Evolutionary conservation across 129 eudicot genomes (phyloP), one percentile per base, ranked within the genome.

Genomic region (Flaveria ramosissima): DNA sequence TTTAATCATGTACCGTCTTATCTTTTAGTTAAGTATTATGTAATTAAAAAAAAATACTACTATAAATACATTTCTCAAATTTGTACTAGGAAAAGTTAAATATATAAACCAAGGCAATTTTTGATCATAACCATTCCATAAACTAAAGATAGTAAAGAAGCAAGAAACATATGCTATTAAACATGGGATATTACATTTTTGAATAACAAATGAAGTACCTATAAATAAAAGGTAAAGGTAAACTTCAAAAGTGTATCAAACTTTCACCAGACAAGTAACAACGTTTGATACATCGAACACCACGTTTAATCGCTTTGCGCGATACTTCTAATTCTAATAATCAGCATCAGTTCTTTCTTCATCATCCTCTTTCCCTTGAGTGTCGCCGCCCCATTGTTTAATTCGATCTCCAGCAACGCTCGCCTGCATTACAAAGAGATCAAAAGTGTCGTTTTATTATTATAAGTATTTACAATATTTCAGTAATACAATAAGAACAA

Each of bases 341-440:
- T n/a, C 17, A 51, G 47, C 57, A 57, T 9, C 52, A 20, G 19
- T 46, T 78, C 62, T 60, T 50, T 76, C 68, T 61, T 51, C 77
- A 13, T 19, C 77, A 47, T 52, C 69, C 21, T 15, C 77, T 73
- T 64, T 43, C 20, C 9, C 59, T 23, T 57, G 72, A 24, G 63
- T 24, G 51, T 86, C 82, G 15, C 85, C 87, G 57, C 85, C 86
- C 90, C 92, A 84, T 47, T 57, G 77, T 73, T 76, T 80, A 23
- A 90, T 47, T 78, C 96, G 83, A 14, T 86, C 86, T 80, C 46
- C 83, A 2, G 83, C 91, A 3, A 70, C 41, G 14, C 79, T 79
- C 14, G 86, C 87, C 96, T 90, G 84, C 87, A 72, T 66, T 65
- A 13, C n/a, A 47, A 32, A 14, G 3, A 46, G 16, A 59, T 76